phyloP scores from a whole-genome alignment of 192 early-diverging fungal genomes.

The Backusella liffmaniae region DNA sequence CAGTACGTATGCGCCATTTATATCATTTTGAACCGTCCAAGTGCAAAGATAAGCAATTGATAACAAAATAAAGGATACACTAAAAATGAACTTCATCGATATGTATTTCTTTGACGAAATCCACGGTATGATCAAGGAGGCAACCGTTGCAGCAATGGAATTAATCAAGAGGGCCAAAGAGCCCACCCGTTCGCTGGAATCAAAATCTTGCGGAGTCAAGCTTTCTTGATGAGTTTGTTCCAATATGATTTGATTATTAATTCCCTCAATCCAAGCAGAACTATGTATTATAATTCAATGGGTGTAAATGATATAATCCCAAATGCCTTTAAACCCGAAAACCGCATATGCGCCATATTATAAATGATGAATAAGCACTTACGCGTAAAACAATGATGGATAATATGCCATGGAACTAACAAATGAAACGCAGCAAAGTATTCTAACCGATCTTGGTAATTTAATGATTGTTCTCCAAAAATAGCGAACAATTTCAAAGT shows the following conservation, averaged over 20 bases:
- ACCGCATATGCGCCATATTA: background rate
- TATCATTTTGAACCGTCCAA: background rate
- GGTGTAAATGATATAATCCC: background rate
- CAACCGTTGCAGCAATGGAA: background rate
- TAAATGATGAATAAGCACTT: background rate
- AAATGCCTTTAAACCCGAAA: background rate
- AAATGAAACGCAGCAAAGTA: constrained; percentile 5
- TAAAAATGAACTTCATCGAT: background rate
- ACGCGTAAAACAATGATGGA: background rate
- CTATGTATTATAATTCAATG: background rate
- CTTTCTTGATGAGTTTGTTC: background rate
- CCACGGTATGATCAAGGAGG: background rate
- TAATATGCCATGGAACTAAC: background rate
- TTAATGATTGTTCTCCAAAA: background rate
- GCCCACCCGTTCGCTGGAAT: background rate
- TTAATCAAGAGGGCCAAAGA: background rate
- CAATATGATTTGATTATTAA: constrained; percentile 1
- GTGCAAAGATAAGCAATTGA: background rate
- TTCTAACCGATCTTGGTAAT: constrained; percentile 1
- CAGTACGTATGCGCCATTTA: background rate
- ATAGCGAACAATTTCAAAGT: background rate
- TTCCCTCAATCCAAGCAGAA: background rate
- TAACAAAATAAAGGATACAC: background rate
- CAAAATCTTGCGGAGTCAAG: background rate
- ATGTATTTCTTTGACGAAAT: background rate